A percentile compares a stretch with the other conserved stretches of the same genome.
Conservation (phyloP, 2,329 filamentous ascomycete species). For the Hawksworthiomyces lignivorus region DNA sequence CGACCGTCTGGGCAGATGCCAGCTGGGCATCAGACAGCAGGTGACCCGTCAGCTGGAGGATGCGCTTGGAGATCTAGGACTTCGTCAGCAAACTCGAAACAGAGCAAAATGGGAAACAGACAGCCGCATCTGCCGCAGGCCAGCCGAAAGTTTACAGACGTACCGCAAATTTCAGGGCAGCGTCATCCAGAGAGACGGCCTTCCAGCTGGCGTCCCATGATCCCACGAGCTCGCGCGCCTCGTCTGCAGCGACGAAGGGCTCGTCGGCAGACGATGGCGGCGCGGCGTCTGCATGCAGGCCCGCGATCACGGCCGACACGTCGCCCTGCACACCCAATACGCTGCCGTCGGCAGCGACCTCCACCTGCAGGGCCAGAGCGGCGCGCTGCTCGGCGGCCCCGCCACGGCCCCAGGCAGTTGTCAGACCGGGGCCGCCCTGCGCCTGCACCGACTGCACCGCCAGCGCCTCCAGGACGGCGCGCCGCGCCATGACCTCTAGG, state of each 20-base stretch:
- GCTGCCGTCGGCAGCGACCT: constrained; percentile 33
- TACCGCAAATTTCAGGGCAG: constrained; percentile 66
- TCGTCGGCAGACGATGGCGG: constrained; percentile 9
- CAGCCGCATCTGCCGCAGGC: no score
- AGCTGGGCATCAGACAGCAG: constrained; percentile 66
- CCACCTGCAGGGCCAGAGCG: constrained; percentile 30
- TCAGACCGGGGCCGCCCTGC: constrained; percentile 18
- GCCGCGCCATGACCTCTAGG: constrained; percentile 40
- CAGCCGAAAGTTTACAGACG: no score
- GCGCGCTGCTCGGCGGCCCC: constrained; percentile 25
- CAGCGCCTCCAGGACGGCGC: constrained; percentile 46
- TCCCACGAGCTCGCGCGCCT: constrained; percentile 35
- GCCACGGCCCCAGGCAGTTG: constrained; percentile 23
- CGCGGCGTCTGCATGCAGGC: constrained; percentile 15
- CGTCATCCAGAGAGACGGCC: constrained; percentile 46
- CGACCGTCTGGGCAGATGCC: constrained; percentile 43
- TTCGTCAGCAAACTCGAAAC: neutral
- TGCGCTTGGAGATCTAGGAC: constrained; percentile 66
- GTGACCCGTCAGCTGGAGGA: constrained; percentile 73
- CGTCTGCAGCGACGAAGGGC: constrained; percentile 23
- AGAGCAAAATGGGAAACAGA: no score
- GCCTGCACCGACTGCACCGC: constrained; percentile 29
- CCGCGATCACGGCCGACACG: constrained; percentile 19
- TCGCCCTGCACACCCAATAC: constrained; percentile 23
- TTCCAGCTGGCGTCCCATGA: constrained; percentile 52